Percentiles rank a stretch among this genome's conserved stretches.
These are phyloP conservation scores for Wickerhamomyces kurtzmanii DNA, from an alignment of 805 yeast species.

Conservation along the genomic window DNA sequence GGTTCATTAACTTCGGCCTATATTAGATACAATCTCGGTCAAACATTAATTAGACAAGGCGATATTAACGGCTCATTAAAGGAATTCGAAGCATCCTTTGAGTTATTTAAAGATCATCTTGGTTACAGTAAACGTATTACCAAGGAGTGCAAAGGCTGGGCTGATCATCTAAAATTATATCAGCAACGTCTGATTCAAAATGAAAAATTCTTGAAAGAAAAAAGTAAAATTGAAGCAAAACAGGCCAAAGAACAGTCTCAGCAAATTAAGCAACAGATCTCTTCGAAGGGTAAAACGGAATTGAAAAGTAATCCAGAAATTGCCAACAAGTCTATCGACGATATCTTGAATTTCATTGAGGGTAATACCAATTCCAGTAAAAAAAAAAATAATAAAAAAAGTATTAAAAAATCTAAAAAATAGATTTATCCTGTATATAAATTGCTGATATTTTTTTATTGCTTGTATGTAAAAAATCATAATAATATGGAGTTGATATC, in stretches of 20 bases:
- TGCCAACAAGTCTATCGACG: conserved; percentile 61
- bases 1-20: conserved; percentile 54
- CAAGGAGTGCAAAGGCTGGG: conserved; percentile 58
- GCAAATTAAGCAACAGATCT: conserved; percentile 15
- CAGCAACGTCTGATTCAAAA: conserved; percentile 35
- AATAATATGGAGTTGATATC: no score
- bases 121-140: conserved; percentile 66
- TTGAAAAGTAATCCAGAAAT: conserved; percentile 42
- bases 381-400: conserved; percentile 17
- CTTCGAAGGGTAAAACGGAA: conserved; percentile 20
- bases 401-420: conserved; percentile 18
- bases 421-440: no score
- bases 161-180: conserved; percentile 41
- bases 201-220: conserved; percentile 19
- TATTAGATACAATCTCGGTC: conserved; percentile 60
- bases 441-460: no score
- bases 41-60: conserved; percentile 40
- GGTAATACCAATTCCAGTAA: conserved; percentile 29
- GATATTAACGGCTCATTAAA: conserved; percentile 48
- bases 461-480: no score
- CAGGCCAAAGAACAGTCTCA: conserved; percentile 17
- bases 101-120: conserved; percentile 41
- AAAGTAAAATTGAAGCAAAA: conserved; percentile 20
- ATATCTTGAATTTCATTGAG: conserved; percentile 60
- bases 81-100: conserved; percentile 45